Conservation (phyloP, 164 flowering plant species). For the Pachysandra terminalis region DNA sequence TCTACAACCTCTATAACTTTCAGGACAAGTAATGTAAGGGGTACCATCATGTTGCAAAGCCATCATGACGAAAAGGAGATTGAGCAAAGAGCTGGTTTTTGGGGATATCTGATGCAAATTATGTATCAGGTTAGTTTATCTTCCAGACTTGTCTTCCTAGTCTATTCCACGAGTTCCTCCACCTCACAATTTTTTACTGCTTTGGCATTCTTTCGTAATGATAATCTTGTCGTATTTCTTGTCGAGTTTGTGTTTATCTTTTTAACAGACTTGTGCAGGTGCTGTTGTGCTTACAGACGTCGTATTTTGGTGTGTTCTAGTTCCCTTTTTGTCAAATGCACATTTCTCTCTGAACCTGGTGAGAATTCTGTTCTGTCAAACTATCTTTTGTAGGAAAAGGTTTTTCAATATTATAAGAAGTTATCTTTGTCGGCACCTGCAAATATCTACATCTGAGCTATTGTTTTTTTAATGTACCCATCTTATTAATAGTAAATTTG, state of each 20-base stretch:
- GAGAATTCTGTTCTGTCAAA: constrained; percentile 4
- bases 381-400: too few species aligned
- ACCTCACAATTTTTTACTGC: background rate
- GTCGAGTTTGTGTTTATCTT: background rate
- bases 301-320: constrained; percentile 74
- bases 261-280: constrained; percentile 71
- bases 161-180: background rate
- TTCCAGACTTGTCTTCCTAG: background rate
- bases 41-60: constrained; percentile 29
- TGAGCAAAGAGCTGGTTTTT: constrained; percentile 40
- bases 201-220: constrained; percentile 1
- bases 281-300: constrained; percentile 81
- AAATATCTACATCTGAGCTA: too few species aligned
- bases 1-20: constrained; percentile 11
- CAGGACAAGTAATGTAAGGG: constrained; percentile 18
- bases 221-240: background rate
- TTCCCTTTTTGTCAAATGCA: constrained; percentile 51
- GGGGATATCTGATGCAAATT: constrained; percentile 53
- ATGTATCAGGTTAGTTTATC: constrained; percentile 40
- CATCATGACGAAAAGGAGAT: constrained; percentile 26
- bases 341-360: constrained; percentile 48
- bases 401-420: too few species aligned
- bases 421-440: too few species aligned
- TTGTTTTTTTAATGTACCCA: too few species aligned
- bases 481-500: too few species aligned